Evolutionary conservation across 805 yeast species (phyloP), one percentile per base, ranked within the genome.

Genomic region (Debaryomyces tyrocola): DNA sequence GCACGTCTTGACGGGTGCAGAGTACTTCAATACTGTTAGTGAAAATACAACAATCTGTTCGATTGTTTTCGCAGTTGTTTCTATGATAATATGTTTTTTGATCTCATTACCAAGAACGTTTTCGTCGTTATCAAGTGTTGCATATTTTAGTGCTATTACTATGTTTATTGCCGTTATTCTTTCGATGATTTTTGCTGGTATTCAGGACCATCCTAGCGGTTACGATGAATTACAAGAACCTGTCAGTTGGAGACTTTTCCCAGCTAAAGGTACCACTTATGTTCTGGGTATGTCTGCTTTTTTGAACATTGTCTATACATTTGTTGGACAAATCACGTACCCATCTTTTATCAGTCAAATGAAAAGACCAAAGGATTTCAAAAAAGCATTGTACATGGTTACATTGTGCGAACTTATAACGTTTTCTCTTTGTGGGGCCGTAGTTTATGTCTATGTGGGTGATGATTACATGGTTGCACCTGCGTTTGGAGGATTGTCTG

Each of bases 281-380:
- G 84, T 79, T 6, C 55, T 58, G 15, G 84, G 70, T 1, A 79
- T 81, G 84, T 60, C 72, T 34, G 85, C 85, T 0, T 68, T 76
- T 50, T 67, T 81, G 54, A 81, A 81, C 63, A 81, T 81, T 53
- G 80, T 79, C 20, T 81, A 80, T 60, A 80, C 85, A 1, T 80
- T 81, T 63, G 85, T 80, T 18, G 86, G 86, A 3, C 86, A 81
- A 60, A 77, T 81, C 59, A 78, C 82, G 4, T 81, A 80, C 51
- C 85, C 85, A 1, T 79, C 84, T 17, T 81, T 81, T 60, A 81
- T 81, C 47, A 69, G 80, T 10, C 83, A 81, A 54, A 81, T 81
- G 86, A 71, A 69, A 51, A 65, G 70, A 43, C 86, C 85, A 24
- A 64, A 64, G 39, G 85, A 81, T 43, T 81, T 81, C 67, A 75